Evolutionary conservation across 1,284 basidiomycete species (phyloP), one percentile per base, ranked within the genome.

Genomic region (Puccinia novopanici): DNA sequence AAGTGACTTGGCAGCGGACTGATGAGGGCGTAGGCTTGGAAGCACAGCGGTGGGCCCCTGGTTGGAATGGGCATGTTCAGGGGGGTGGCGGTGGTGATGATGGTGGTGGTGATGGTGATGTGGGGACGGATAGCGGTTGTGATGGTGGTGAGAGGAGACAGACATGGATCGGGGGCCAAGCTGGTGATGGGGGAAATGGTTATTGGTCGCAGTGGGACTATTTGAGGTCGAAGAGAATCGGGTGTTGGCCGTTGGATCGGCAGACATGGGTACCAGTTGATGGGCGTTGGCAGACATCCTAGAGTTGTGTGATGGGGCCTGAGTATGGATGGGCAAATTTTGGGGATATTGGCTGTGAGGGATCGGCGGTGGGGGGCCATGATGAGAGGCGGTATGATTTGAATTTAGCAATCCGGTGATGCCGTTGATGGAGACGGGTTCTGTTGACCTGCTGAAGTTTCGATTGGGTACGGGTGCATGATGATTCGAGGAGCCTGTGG

Each of bases 401-500:
- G 72, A 74, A 45, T 74, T 74, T 17, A 74, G 30, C n/a, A 74
- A 74, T 42, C 72, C 72, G 8, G 72, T 74, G 55, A 74, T 74
- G 12, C 72, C 72, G 55, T 74, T 74, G 30, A 52, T 42, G 19
- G 54, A 10, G 52, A 74, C 5, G 3, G 72, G 55, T 74, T 74
- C 72, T 24, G 72, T 74, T 59, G 72, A 57, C 27, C 72, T 40
- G 50, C 40, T 72, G 22, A 52, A 52, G 50, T n/a, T 61, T 27
- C 55, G 72, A 45, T 74, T 57, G 40, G 72, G 54, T 59, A 48
- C 40, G 30, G 27, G 72, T n/a, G 19, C 34, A 40, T 74, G 72
- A 48, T 74, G 59, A 13, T 55, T 72, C 6, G 45, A 19, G 45
- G 50, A 3, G 24, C 3, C 3, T 24, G 55, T 3, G 12, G 55